phyloP scores from a whole-genome alignment of 495 filamentous ascomycete species.

The Hypoxylon intermedium region DNA sequence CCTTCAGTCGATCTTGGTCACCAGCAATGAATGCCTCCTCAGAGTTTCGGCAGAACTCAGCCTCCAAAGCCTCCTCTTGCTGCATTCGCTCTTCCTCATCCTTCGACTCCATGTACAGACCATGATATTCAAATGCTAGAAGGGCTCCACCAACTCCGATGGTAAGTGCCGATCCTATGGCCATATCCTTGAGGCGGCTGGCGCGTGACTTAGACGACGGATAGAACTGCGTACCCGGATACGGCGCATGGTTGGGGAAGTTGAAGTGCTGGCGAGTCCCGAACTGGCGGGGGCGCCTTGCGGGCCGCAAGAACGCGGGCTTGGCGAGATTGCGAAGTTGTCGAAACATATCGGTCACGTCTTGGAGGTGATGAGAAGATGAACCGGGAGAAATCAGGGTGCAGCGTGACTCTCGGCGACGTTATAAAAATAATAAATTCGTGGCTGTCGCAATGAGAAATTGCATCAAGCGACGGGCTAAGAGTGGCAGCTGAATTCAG shows the following conservation, averaged over 20 bases:
- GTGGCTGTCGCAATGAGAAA: no score
- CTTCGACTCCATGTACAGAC: background rate
- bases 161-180: slow-evolving; percentile 1
- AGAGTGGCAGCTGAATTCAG: background rate
- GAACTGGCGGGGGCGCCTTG: background rate
- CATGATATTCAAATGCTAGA: background rate
- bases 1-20: slow-evolving; percentile 5
- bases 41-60: background rate
- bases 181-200: slow-evolving; percentile 11
- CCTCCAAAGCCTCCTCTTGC: background rate
- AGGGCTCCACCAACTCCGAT: background rate
- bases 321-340: background rate
- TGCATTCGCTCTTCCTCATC: background rate
- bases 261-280: background rate
- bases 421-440: no score
- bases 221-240: slow-evolving; percentile 5
- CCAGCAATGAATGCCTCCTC: slow-evolving; percentile 1
- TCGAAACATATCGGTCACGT: slow-evolving; percentile 1
- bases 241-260: slow-evolving; percentile 7
- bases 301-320: slow-evolving; percentile 4
- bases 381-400: no score
- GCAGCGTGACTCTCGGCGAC: no score
- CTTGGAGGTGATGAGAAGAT: background rate
- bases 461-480: background rate
- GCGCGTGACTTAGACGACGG: slow-evolving; percentile 9